Conservation (phyloP, 345 rosid genomes). For the Trapa bicornis region DNA sequence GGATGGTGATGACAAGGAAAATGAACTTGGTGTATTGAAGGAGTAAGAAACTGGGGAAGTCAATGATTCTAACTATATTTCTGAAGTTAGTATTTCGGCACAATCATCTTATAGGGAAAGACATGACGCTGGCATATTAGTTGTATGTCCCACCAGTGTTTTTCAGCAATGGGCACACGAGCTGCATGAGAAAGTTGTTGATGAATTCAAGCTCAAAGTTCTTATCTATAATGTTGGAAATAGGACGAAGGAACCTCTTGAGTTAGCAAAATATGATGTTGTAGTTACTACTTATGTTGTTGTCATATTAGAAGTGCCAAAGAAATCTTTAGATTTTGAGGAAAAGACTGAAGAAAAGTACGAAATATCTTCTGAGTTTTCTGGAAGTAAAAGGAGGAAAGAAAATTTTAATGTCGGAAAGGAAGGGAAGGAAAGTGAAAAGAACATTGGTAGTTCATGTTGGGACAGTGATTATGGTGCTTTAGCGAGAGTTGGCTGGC, state of each 20-base stretch:
- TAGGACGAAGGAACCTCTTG: conserved; percentile 78
- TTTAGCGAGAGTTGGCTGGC: conserved; percentile 73
- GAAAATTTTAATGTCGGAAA: conserved; percentile 28
- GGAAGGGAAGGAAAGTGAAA: conserved; percentile 53
- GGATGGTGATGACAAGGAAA: conserved; percentile 68
- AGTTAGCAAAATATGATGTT: conserved; percentile 77
- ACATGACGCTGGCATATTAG: conserved; percentile 80
- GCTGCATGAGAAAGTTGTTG: conserved; percentile 73
- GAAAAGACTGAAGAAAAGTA: conserved; percentile 51
- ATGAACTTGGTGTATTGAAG: conserved; percentile 22
- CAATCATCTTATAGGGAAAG: conserved; percentile 30
- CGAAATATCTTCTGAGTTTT: conserved; percentile 60
- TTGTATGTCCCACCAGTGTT: conserved; percentile 94
- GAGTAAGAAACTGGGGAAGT: conserved; percentile 30
- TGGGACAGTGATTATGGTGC: conserved; percentile 56
- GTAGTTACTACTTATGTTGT: conserved; percentile 86
- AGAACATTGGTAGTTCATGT: conserved; percentile 37
- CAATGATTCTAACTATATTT: conserved; percentile 18
- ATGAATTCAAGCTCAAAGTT: conserved; percentile 50
- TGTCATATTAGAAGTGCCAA: conserved; percentile 87
- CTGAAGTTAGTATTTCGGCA: conserved; percentile 46
- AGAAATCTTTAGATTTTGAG: conserved; percentile 62
- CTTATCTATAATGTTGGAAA: conserved; percentile 79
- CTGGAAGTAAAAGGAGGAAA: conserved; percentile 48
- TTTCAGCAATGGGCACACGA: conserved; percentile 94